Percentiles rank a stretch among this genome's conserved stretches.
Evolutionary conservation across 2,329 filamentous ascomycete species (phyloP).

Genomic region (Hypoxylon sp.): DNA sequence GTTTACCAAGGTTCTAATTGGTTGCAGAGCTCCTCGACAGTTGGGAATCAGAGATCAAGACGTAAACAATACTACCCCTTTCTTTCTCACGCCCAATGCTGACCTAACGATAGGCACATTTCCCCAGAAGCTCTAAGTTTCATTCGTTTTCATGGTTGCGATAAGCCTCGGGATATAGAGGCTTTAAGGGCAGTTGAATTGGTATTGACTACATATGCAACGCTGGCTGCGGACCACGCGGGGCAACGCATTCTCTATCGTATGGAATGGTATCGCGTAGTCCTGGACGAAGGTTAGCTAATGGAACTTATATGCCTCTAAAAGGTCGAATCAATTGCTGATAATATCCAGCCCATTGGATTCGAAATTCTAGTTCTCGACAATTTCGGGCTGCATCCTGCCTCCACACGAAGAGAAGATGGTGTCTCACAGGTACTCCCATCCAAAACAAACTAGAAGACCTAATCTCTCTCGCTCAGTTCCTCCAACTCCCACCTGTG

Average conservation of each 20-base stretch:
- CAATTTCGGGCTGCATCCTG: constrained; percentile 35
- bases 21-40: constrained; percentile 13
- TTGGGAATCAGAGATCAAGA: constrained; percentile 13
- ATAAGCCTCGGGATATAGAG: constrained; percentile 20
- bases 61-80: background rate
- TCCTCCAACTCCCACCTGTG: constrained; percentile 52
- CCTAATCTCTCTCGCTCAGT: constrained; percentile 56
- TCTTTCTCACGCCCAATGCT: background rate
- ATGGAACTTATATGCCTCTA: background rate
- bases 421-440: constrained; percentile 61
- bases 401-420: constrained; percentile 49
- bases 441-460: constrained; percentile 61
- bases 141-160: constrained; percentile 44
- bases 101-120: constrained; percentile 8
- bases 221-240: constrained; percentile 50
- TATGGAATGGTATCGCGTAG: constrained; percentile 53
- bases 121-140: constrained; percentile 4
- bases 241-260: constrained; percentile 32
- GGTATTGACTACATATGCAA: constrained; percentile 55
- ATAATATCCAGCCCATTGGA: constrained; percentile 44
- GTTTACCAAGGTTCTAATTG: constrained; percentile 4
- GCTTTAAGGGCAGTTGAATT: constrained; percentile 48
- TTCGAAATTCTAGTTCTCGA: constrained; percentile 12
- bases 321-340: constrained; percentile 21
- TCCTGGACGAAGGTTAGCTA: constrained; percentile 60